phyloP scores from a whole-genome alignment of 768 basidiomycete genomes.

The Tephrocybe sp. region DNA sequence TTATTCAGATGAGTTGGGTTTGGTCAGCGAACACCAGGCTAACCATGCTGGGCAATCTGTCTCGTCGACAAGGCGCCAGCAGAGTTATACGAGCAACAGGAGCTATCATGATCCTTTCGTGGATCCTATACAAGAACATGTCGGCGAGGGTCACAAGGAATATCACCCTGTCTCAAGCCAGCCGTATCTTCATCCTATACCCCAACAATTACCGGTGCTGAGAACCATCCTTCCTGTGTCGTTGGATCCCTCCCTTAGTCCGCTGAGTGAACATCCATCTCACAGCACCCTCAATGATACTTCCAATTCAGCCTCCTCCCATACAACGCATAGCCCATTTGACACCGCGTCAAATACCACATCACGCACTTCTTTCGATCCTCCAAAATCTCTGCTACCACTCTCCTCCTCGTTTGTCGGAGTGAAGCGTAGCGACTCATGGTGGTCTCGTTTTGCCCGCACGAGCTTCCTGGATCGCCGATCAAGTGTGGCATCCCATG shows the following conservation, averaged over 20 bases:
- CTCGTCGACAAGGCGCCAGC: constrained; percentile 28
- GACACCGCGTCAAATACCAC: constrained; percentile 20
- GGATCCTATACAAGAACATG: constrained; percentile 36
- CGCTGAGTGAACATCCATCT: constrained; percentile 36
- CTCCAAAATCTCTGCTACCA: constrained; percentile 27
- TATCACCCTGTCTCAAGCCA: neutral
- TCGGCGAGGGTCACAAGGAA: constrained; percentile 18
- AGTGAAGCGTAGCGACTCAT: constrained; percentile 67
- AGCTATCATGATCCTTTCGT: constrained; percentile 51
- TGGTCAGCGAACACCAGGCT: constrained; percentile 33
- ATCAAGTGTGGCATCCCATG: constrained; percentile 34
- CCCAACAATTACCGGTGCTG: constrained; percentile 21
- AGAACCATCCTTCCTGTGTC: constrained; percentile 32
- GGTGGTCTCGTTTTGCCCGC: constrained; percentile 76
- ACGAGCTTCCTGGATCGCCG: constrained; percentile 62
- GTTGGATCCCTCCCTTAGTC: constrained; percentile 31
- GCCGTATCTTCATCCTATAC: constrained; percentile 12
- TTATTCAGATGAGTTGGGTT: constrained; percentile 42
- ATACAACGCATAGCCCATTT: constrained; percentile 24
- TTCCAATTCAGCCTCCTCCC: constrained; percentile 24
- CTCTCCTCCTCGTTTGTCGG: constrained; percentile 37
- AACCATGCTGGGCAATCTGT: constrained; percentile 20
- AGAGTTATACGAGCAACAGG: constrained; percentile 34
- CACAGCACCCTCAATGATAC: constrained; percentile 28
- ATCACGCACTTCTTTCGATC: constrained; percentile 25